Base-by-base conservation (phyloP, 768 basidiomycete species). In the Tulasnella sp. region DNA sequence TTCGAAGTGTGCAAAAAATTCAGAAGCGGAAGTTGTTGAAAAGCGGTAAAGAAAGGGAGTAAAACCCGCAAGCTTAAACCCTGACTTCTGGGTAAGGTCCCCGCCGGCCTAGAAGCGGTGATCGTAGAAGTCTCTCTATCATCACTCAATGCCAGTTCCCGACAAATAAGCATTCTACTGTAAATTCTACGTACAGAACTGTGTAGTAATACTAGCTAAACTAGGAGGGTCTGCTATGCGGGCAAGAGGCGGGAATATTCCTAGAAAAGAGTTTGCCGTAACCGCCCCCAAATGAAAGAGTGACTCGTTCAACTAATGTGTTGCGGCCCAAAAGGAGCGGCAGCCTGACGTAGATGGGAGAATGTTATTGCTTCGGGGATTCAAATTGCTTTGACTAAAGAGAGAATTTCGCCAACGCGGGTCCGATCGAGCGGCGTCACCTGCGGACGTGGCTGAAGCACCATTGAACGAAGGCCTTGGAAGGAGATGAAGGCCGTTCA, bases 171-270 rank as follows among this genome's bases (percentile, higher is more conserved):
- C 10, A 29, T 26, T 67, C 16, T 20, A 26, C 11, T 26, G 16
- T 29, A 29, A 35, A 18, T 35, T 67, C 61, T 67, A 26, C 32
- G 32, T 67, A 35, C 26, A 67, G 15, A 67, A 18, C 32, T 26
- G 61, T 67, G 32, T 35, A 67, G 26, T 67, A 51, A 51, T 67
- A 35, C 61, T 67, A 67, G 61, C 61, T 67, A 67, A 16, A 67
- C 3, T 35, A 67, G 26, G 32, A 35, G 61, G 7, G 16, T 35
- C n/a, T 35, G 26, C 5, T 32, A 26, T 26, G 61, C 32, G 61
- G 26, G 2, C 61, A 67, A 13, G 61, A 67, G 26, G n/a, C 51
- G 61, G 61, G 61, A 35, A 15, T 67, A 16, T 15, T 29, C n/a
- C 32, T 67, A 16, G 26, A 67, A 67, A 35, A 67, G 32, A 35